Percentiles rank a stretch among this genome's conserved stretches.
Evolutionary conservation across 2,329 filamentous ascomycete genomes (phyloP).

Genomic region (Cercospora sp.): DNA sequence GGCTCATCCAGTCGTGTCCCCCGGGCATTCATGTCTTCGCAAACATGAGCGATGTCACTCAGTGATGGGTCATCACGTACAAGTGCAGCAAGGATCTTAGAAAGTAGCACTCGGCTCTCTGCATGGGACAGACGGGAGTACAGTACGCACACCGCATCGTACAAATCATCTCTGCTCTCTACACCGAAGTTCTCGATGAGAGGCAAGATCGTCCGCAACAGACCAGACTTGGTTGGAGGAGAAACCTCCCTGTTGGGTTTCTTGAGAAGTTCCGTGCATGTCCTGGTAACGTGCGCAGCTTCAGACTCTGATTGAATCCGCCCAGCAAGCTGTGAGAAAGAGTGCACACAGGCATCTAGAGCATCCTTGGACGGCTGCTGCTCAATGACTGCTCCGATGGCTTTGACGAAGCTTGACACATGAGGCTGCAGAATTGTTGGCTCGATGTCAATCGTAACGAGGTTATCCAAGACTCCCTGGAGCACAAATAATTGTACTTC

Average conservation of each 20-base stretch:
- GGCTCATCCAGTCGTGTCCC: slow-evolving; percentile 75
- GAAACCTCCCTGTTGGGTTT: slow-evolving; percentile 83
- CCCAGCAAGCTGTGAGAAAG: slow-evolving; percentile 72
- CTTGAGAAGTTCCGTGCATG: slow-evolving; percentile 76
- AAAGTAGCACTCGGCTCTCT: slow-evolving; percentile 71
- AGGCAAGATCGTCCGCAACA: slow-evolving; percentile 77
- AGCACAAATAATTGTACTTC: slow-evolving; percentile 83
- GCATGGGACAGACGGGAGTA: slow-evolving; percentile 90
- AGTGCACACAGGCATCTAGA: slow-evolving; percentile 75
- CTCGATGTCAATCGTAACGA: slow-evolving; percentile 62
- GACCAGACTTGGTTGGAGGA: slow-evolving; percentile 76
- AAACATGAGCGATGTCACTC: slow-evolving; percentile 66
- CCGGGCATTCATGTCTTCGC: slow-evolving; percentile 78
- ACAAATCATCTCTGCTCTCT: slow-evolving; percentile 56
- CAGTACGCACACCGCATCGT: slow-evolving; percentile 72
- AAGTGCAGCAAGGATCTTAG: slow-evolving; percentile 70
- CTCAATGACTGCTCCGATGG: slow-evolving; percentile 56
- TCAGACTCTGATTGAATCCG: slow-evolving; percentile 68
- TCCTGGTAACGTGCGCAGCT: slow-evolving; percentile 74
- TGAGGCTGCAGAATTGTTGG: slow-evolving; percentile 63
- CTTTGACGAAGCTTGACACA: slow-evolving; percentile 64
- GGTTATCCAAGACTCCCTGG: slow-evolving; percentile 67
- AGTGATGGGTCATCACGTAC: slow-evolving; percentile 64
- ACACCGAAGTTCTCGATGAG: slow-evolving; percentile 51
- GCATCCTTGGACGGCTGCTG: slow-evolving; percentile 68